Percentiles rank a stretch among this genome's conserved stretches.
phyloP scores from a whole-genome alignment of 305 asterid genomes.

The Fraxinus angustifolia region DNA sequence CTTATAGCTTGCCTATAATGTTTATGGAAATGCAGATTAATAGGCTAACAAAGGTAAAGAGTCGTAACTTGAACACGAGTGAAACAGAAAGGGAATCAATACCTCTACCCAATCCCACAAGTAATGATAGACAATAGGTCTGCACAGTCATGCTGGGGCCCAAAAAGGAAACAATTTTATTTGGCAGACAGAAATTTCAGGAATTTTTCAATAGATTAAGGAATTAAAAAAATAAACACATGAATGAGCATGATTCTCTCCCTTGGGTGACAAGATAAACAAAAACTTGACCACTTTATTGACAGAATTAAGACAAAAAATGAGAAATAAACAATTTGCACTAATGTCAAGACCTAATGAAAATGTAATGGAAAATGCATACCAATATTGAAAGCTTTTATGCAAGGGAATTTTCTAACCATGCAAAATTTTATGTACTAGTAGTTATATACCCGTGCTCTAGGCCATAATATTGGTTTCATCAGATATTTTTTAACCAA shows the following conservation, averaged over 20 bases:
- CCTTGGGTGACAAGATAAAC: neutral
- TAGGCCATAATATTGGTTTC: neutral
- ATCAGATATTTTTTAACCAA: neutral
- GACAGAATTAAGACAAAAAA: neutral
- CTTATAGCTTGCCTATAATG: neutral
- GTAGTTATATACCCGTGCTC: neutral
- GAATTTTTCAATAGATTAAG: neutral
- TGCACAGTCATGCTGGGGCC: neutral
- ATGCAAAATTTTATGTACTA: neutral
- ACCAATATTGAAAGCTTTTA: neutral
- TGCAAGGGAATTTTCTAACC: neutral
- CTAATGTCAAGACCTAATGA: neutral
- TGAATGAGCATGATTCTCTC: neutral
- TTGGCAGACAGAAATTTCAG: neutral
- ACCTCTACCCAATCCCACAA: neutral
- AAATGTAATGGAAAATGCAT: neutral
- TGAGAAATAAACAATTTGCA: neutral
- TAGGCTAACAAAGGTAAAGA: neutral
- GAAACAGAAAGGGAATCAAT: neutral
- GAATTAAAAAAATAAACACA: neutral
- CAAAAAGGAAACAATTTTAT: neutral
- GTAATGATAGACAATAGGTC: neutral
- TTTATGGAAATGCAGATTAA: neutral
- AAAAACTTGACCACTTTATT: neutral
- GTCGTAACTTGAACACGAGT: neutral